Evolutionary conservation across 2,329 filamentous ascomycete species (phyloP).

Genomic region (Arthrobotrys sphaeroides): DNA sequence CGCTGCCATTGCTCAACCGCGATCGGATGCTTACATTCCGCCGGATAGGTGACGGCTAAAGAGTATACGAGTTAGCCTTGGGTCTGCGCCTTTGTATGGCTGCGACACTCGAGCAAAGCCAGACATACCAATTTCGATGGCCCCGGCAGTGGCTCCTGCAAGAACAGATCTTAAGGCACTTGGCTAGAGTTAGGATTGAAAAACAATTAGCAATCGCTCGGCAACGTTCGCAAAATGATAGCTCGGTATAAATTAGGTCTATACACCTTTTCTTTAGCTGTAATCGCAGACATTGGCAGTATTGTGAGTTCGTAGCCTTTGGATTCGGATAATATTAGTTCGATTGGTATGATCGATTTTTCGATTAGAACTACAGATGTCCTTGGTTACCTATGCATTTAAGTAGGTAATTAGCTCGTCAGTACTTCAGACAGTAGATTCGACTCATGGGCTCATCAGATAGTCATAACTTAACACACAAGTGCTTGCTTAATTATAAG

Average conservation of each 20-base stretch:
- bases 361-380: too few species aligned
- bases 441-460: too few species aligned
- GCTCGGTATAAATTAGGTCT: not conserved
- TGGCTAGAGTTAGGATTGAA: conserved; percentile 14
- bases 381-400: too few species aligned
- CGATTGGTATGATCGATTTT: too few species aligned
- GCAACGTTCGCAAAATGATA: not conserved
- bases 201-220: not conserved
- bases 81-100: not conserved
- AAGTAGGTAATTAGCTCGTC: too few species aligned
- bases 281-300: not conserved
- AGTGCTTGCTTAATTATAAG: too few species aligned
- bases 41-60: conserved; percentile 86
- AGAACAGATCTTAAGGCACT: conserved; percentile 44
- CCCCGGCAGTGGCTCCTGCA: conserved; percentile 79
- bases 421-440: too few species aligned
- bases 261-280: conserved; percentile 5
- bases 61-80: not conserved
- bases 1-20: not conserved
- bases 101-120: conserved; percentile 60
- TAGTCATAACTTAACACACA: too few species aligned
- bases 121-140: conserved; percentile 83
- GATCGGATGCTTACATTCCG: conserved; percentile 74
- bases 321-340: too few species aligned
- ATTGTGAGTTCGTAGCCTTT: too few species aligned